These are phyloP conservation scores for Podospora conica DNA, from an alignment of 495 filamentous ascomycete genomes.

Conservation along the genomic window DNA sequence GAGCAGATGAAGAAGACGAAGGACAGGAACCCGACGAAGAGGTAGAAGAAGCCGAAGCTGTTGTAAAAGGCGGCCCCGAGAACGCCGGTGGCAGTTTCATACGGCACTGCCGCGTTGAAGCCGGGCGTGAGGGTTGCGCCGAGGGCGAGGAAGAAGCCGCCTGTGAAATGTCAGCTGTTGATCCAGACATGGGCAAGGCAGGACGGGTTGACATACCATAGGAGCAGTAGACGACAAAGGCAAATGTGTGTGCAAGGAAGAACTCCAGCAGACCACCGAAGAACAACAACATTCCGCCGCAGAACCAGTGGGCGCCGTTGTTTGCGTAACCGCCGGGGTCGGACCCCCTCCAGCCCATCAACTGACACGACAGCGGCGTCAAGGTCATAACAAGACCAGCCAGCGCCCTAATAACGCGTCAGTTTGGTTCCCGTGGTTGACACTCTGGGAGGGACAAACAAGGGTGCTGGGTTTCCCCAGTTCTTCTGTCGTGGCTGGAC, in stretches of 20 bases:
- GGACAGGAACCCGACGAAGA: conserved; percentile 13
- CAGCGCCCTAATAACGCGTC: conserved; percentile 9
- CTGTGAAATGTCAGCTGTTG: background rate
- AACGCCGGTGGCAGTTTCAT: background rate
- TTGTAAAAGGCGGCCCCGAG: conserved; percentile 8
- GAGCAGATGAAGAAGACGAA: conserved; percentile 17
- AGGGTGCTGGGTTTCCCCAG: conserved; percentile 13
- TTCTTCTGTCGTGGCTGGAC: conserved; percentile 6
- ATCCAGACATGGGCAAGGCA: background rate
- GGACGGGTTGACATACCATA: conserved; percentile 7
- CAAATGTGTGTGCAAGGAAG: conserved; percentile 16
- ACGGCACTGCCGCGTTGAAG: conserved; percentile 9
- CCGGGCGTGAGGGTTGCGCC: conserved; percentile 14
- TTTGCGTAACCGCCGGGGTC: conserved; percentile 10
- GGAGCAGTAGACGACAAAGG: conserved; percentile 11
- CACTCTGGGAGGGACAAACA: background rate
- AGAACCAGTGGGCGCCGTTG: conserved; percentile 16
- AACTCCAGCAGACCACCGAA: conserved; percentile 13
- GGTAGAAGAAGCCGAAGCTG: conserved; percentile 15
- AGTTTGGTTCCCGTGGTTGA: background rate
- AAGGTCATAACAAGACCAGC: conserved; percentile 14
- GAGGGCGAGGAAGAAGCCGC: conserved; percentile 17
- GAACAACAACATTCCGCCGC: conserved; percentile 10
- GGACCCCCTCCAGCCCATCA: conserved; percentile 15
- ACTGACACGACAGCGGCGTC: conserved; percentile 13